phyloP scores from a whole-genome alignment of 2,329 filamentous ascomycete species.

The Thielaviopsis euricoi region DNA sequence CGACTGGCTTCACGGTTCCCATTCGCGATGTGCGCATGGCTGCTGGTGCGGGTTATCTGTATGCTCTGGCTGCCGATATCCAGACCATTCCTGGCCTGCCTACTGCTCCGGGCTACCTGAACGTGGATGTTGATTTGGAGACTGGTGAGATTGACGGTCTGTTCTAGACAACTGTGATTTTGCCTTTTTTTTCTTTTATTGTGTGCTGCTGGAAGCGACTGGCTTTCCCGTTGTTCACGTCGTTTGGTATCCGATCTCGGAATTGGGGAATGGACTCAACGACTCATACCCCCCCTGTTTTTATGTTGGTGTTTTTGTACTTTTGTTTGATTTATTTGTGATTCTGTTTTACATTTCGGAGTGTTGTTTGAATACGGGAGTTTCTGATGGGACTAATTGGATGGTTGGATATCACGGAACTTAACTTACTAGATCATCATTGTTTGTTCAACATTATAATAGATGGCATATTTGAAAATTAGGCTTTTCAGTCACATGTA shows the following conservation, averaged over 20 bases:
- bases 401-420: background rate
- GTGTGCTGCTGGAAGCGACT: background rate
- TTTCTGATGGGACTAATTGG: background rate
- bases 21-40: conserved; percentile 90
- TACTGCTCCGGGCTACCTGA: conserved; percentile 87
- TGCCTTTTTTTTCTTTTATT: background rate
- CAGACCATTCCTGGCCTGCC: conserved; percentile 95
- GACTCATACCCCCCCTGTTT: conserved; percentile 2
- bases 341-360: background rate
- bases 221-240: background rate
- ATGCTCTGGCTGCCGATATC: conserved; percentile 89
- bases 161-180: conserved; percentile 51
- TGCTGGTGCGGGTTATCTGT: conserved; percentile 83
- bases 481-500: background rate
- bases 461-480: background rate
- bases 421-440: background rate
- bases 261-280: conserved; percentile 5
- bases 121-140: conserved; percentile 70
- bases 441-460: background rate
- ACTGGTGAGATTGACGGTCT: conserved; percentile 79
- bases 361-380: background rate
- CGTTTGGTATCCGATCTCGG: conserved; percentile 1
- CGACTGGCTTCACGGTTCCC: conserved; percentile 83
- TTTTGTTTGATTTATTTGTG: background rate
- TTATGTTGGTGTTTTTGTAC: background rate